Evolutionary conservation across 2,329 filamentous ascomycete species (phyloP), one percentile per base, ranked within the genome.

Genomic region (Colletotrichum sp.): DNA sequence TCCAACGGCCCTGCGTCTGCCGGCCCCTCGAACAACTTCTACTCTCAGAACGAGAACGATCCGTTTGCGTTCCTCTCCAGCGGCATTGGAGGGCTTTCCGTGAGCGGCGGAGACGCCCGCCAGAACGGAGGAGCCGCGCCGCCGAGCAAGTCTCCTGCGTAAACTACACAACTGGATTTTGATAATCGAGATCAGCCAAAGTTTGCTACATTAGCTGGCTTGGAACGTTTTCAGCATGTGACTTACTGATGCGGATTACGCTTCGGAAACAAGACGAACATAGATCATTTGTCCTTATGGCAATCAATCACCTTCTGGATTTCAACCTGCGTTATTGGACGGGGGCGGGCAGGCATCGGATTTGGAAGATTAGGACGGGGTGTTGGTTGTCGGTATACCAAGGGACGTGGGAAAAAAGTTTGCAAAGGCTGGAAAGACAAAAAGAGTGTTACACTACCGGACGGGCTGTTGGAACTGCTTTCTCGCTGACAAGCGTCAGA

Each of bases 11-110:
- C 94, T 25, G 93, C 93, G 19, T 95, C 94, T 60, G 93, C 93
- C 76, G 94, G 94, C 55, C 92, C 93, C 39, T 93, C 94, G 57
- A 94, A 93, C 81, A 92, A 92, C 82, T 94, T 94, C 81, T 94
- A 93, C 82, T 87, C 84, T 77, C 89, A 92, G 80, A 88, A 87
- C 71, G 93, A 94, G 81, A 93, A 88, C 79, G 94, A 96, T 80
- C 94, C 94, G 13, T 96, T 96, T 84, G 93, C 94, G 19, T 96
- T 96, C 87, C 89, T 97, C 68, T 94, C 93, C 34, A 90, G 91
- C 34, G 93, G 93, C 59, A 94, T 97, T 75, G 91, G 92, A 72
- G 91, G 92, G 66, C 89, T 97, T 68, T 92, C 92, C 48, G 94
- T 97, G 79, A 91, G 92, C 82, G 93, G 91, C 78, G 88, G 86